phyloP scores from a whole-genome alignment of 106 monocot species.

The Alisma plantagoaquatica region DNA sequence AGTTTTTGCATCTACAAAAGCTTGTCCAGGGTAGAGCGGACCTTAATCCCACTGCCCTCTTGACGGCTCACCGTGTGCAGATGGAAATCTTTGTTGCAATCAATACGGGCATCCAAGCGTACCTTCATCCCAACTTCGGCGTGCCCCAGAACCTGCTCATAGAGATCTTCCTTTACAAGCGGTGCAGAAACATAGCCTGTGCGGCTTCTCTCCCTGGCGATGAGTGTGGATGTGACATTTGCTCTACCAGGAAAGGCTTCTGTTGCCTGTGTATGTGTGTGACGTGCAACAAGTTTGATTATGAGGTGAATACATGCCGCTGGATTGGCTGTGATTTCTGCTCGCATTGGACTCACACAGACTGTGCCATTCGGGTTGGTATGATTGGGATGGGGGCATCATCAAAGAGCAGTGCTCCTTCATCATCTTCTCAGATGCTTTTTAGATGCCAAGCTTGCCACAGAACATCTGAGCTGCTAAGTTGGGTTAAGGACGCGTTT shows the following conservation, averaged over 20 bases:
- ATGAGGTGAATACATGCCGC: constrained; percentile 96
- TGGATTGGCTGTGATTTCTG: constrained; percentile 99
- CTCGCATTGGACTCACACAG: constrained; percentile 96
- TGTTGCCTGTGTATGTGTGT: constrained; percentile 99
- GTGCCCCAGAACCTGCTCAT: constrained; percentile 64
- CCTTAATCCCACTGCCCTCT: constrained; percentile 47
- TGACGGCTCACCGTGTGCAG: constrained; percentile 65
- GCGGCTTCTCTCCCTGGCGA: constrained; percentile 81
- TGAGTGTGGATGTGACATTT: constrained; percentile 76
- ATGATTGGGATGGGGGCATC: constrained; percentile 71
- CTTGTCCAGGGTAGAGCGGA: constrained; percentile 65
- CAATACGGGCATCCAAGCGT: constrained; percentile 94
- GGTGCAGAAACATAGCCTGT: constrained; percentile 96
- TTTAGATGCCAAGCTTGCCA: constrained; percentile 96
- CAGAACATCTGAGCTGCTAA: constrained; percentile 77
- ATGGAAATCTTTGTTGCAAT: constrained; percentile 88
- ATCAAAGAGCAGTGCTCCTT: constrained; percentile 26
- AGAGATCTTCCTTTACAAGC: constrained; percentile 81
- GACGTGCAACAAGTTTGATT: constrained; percentile 94
- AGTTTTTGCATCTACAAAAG: constrained; percentile 74
- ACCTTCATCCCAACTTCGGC: constrained; percentile 78
- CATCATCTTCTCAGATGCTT: constrained; percentile 80
- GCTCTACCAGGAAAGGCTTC: constrained; percentile 69
- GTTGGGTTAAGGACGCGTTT: constrained; percentile 96
- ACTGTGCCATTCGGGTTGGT: constrained; percentile 82